Base-by-base conservation (phyloP, 495 filamentous ascomycete genomes). In the Chaetomium cochliodes region DNA sequence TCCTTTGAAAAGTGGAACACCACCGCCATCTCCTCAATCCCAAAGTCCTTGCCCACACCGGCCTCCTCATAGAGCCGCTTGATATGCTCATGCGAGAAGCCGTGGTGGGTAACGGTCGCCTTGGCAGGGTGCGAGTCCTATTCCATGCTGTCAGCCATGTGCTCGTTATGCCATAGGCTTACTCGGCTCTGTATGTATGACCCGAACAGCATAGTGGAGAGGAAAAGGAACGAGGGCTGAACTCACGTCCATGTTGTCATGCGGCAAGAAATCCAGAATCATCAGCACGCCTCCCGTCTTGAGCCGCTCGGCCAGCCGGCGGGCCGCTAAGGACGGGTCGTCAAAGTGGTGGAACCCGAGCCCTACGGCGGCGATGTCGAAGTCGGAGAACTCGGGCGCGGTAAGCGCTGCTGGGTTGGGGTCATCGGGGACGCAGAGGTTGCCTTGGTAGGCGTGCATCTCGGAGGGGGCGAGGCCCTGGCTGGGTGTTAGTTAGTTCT, bases 331-430 rank as follows among this genome's bases (percentile, higher is more conserved):
- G 5, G 74, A 76, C 0, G 87, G 85, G 64, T 88, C 75, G 56
- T 86, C 82, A 65, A 93, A 90, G 69, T 93, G 90, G 72, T 93
- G 90, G 67, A 91, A 82, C 1, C 84, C 89, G 60, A 86, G 80
- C 25, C 89, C 85, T 33, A 91, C 81, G 18, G 81, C 81, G 5
- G 85, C 84, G 33, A 91, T 59, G 66, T 91, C 87, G 68, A 92
- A 89, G 56, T 83, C 70, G 63, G 70, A 79, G 70, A 82, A 86
- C 25, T 84, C 81, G 0, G 84, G 75, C 0, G 70, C 72, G 3
- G 76, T 68, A 23, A 87, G 73, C 7, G 67, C 65, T 5, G 80
- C 67, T 2, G 76, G 74, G 65, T 63, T 66, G 7, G 80, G 70
- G 15, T 74, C 74, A 8, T 72, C 55, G 7, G 80, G 75, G 1